A percentile compares a stretch with the other conserved stretches of the same genome.
Evolutionary conservation across 2,329 filamentous ascomycete species (phyloP).

Genomic region (Pseudogymnoascus sp.): DNA sequence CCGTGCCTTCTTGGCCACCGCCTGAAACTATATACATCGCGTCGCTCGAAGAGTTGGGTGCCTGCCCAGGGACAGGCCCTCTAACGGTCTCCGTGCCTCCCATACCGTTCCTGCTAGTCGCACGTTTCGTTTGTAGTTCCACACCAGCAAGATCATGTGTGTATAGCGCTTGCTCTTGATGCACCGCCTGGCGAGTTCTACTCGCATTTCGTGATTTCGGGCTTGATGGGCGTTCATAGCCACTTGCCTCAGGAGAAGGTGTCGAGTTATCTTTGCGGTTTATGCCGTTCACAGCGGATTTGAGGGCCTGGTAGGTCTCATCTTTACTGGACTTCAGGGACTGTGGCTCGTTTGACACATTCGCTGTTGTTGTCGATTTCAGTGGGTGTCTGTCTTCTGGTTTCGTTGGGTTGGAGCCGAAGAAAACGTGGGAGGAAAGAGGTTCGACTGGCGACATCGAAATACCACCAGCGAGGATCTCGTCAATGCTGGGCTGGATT

Average conservation of each 20-base stretch:
- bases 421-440: constrained; percentile 5
- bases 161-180: background rate
- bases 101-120: background rate
- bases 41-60: background rate
- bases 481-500: constrained; percentile 1
- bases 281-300: background rate
- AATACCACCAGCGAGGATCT: background rate
- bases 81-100: background rate
- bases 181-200: background rate
- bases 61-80: background rate
- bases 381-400: background rate
- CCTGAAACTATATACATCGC: background rate
- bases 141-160: background rate
- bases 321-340: background rate
- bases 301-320: background rate
- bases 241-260: background rate
- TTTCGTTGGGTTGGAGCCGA: background rate
- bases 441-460: constrained; percentile 10
- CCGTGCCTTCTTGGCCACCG: background rate
- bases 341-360: background rate
- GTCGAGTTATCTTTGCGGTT: background rate
- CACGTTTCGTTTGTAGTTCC: background rate
- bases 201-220: constrained; percentile 10
- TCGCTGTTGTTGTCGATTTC: background rate
- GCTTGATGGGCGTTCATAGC: background rate